phyloP scores from a whole-genome alignment of 129 eudicot genomes.

The Lonicera japonica region DNA sequence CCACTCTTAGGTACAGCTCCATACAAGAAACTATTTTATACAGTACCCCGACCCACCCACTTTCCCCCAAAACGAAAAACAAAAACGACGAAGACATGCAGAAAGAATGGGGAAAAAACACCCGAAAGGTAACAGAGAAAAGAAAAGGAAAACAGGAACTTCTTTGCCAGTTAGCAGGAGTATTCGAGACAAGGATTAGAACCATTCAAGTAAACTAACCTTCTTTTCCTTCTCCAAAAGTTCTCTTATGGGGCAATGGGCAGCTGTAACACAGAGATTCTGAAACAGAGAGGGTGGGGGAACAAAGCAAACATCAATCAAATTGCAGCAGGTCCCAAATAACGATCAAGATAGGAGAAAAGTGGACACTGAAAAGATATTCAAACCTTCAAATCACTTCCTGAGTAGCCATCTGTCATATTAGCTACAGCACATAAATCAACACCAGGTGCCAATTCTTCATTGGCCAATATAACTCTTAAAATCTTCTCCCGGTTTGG shows the following conservation, averaged over 20 bases:
- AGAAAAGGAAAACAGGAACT: neutral
- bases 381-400: constrained; percentile 88
- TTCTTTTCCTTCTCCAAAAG: constrained; percentile 76
- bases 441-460: constrained; percentile 63
- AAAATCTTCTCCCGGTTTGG: constrained; percentile 72
- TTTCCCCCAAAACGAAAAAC: no score
- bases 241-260: constrained; percentile 95
- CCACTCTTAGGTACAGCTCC: no score
- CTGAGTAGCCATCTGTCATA: constrained; percentile 89
- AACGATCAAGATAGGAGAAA: neutral
- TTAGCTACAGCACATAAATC: constrained; percentile 74
- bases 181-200: no score
- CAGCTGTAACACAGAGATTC: constrained; percentile 93
- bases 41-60: no score
- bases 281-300: constrained; percentile 14
- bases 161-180: no score
- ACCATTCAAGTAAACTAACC: constrained; percentile 31
- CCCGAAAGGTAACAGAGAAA: no score
- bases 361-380: neutral
- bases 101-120: no score
- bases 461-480: constrained; percentile 71
- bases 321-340: neutral
- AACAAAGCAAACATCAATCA: neutral
- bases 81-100: no score
- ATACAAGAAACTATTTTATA: no score